These are phyloP conservation scores for Calonectria montana DNA, from an alignment of 2,329 filamentous ascomycete genomes.

Conservation along the genomic window DNA sequence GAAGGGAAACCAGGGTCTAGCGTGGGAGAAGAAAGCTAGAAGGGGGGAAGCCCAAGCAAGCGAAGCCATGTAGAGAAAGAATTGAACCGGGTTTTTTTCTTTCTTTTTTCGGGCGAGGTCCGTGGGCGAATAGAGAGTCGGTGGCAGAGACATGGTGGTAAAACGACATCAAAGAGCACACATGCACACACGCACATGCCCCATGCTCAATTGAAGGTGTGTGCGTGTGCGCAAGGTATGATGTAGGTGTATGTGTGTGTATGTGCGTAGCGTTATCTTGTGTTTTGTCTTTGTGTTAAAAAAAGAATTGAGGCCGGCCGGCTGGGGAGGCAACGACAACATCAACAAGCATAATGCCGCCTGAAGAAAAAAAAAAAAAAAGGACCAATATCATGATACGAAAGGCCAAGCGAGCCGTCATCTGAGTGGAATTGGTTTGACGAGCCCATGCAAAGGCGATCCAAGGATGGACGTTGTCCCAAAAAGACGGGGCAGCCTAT, in stretches of 20 bases:
- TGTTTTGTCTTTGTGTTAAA: slow-evolving; percentile 23
- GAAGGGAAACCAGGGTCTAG: slow-evolving; percentile 31
- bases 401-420: background rate
- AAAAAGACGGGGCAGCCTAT: slow-evolving; percentile 7
- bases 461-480: background rate
- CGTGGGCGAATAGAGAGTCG: slow-evolving; percentile 34
- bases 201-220: slow-evolving; percentile 10
- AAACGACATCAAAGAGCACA: slow-evolving; percentile 38
- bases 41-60: slow-evolving; percentile 1
- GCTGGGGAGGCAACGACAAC: background rate
- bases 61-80: slow-evolving; percentile 16
- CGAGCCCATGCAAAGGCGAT: background rate
- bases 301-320: background rate
- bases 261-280: background rate
- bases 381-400: slow-evolving; percentile 1
- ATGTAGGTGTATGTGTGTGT: slow-evolving; percentile 16
- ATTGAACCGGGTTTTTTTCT: background rate
- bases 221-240: slow-evolving; percentile 6
- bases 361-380: background rate
- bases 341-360: background rate
- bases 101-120: background rate
- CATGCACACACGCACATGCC: slow-evolving; percentile 31
- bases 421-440: background rate
- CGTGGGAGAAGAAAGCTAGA: slow-evolving; percentile 29
- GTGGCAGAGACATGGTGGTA: slow-evolving; percentile 44